phyloP scores from a whole-genome alignment of 2,329 filamentous ascomycete species.

The Fonsecaea pedrosoi region DNA sequence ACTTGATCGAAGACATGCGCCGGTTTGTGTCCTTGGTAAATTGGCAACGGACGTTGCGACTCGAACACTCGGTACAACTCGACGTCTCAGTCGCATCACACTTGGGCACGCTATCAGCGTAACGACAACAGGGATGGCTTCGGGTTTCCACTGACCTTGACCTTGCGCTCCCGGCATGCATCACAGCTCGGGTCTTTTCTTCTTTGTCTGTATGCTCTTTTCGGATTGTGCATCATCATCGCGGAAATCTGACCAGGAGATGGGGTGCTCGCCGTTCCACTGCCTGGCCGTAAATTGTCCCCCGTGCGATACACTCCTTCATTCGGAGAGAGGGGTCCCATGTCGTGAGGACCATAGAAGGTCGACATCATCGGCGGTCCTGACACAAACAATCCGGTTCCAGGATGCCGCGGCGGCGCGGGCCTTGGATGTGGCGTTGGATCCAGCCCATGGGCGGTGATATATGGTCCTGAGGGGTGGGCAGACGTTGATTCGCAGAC shows the following conservation, averaged over 20 bases:
- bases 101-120: constrained; percentile 45
- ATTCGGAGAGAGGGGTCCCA: constrained; percentile 49
- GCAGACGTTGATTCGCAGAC: constrained; percentile 25
- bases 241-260: constrained; percentile 46
- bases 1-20: constrained; percentile 98
- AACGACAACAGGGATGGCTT: constrained; percentile 17
- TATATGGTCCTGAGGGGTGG: constrained; percentile 19
- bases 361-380: constrained; percentile 30
- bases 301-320: constrained; percentile 47
- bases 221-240: constrained; percentile 73
- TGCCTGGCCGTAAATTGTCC: constrained; percentile 40
- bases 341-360: constrained; percentile 50
- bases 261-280: constrained; percentile 26
- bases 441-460: constrained; percentile 23
- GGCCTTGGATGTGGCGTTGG: constrained; percentile 19
- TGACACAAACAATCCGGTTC: constrained; percentile 20
- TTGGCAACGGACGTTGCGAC: constrained; percentile 94
- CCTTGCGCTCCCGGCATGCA: constrained; percentile 84
- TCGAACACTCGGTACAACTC: constrained; percentile 96
- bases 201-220: constrained; percentile 90
- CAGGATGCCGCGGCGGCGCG: constrained; percentile 21
- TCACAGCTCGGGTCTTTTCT: constrained; percentile 98
- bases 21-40: constrained; percentile 99
- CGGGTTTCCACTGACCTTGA: constrained; percentile 57
- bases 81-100: constrained; percentile 96